These are phyloP conservation scores for Wallemia mellicola DNA, from an alignment of 1,284 basidiomycete genomes.

Conservation along the genomic window DNA sequence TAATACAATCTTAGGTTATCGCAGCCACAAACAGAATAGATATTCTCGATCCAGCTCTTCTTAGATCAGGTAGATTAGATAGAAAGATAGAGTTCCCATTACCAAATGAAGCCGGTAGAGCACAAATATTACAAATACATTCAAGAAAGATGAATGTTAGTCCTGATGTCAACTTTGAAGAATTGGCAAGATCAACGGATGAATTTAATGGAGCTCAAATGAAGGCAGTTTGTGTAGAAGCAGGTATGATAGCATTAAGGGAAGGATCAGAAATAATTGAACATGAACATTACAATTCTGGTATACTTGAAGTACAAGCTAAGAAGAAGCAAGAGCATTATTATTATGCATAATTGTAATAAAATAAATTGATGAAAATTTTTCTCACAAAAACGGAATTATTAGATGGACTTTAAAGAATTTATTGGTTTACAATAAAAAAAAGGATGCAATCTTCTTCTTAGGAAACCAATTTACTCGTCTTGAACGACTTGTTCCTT, in stretches of 20 bases:
- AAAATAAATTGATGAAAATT: not conserved
- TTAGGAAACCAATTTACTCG: not conserved
- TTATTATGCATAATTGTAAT: slow-evolving; percentile 35
- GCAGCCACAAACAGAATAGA: slow-evolving; percentile 97
- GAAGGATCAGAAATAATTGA: slow-evolving; percentile 70
- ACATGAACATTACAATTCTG: slow-evolving; percentile 33
- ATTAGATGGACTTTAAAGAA: no score
- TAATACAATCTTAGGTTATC: no score
- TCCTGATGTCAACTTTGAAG: slow-evolving; percentile 41
- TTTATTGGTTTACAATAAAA: no score
- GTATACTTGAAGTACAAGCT: slow-evolving; percentile 77
- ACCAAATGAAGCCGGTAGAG: slow-evolving; percentile 40
- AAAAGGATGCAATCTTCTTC: no score
- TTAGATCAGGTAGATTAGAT: slow-evolving; percentile 43
- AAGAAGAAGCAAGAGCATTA: slow-evolving; percentile 88
- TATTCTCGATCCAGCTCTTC: slow-evolving; percentile 55
- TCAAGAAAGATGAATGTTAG: slow-evolving; percentile 75
- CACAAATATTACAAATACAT: slow-evolving; percentile 44
- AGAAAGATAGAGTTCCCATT: slow-evolving; percentile 55
- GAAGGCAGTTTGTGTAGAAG: slow-evolving; percentile 85
- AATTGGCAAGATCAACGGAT: slow-evolving; percentile 40
- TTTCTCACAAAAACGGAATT: not conserved
- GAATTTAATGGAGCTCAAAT: slow-evolving; percentile 38
- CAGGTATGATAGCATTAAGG: slow-evolving; percentile 88
- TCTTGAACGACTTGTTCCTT: slow-evolving; percentile 1